phyloP scores from a whole-genome alignment of 1,284 basidiomycete genomes.

The Amylostereum chailletii region DNA sequence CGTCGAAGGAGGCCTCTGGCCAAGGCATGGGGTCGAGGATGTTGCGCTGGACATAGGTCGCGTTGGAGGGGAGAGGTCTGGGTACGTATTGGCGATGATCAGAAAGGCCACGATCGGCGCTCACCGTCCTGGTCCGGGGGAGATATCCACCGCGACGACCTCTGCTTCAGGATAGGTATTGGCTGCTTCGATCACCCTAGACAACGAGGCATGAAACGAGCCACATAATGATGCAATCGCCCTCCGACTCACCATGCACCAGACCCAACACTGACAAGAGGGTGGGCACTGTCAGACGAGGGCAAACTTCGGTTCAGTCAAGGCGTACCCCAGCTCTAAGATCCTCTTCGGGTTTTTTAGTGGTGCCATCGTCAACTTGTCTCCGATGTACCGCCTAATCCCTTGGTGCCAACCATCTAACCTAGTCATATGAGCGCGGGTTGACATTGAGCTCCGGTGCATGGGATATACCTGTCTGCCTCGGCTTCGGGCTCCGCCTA shows the following conservation, averaged over 20 bases:
- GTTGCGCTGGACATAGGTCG: constrained; percentile 13
- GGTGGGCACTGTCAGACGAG: not conserved
- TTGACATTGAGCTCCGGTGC: not conserved
- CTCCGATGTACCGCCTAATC: constrained; percentile 6
- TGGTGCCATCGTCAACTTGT: constrained; percentile 6
- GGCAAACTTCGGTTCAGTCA: no score
- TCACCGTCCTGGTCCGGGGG: constrained; percentile 12
- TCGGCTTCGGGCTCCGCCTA: not conserved
- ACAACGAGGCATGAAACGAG: not conserved
- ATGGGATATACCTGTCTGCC: not conserved
- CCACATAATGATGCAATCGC: not conserved
- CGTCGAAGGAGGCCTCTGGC: constrained; percentile 14
- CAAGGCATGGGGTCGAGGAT: constrained; percentile 10
- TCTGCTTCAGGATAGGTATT: constrained; percentile 15
- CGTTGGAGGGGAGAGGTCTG: constrained; percentile 11
- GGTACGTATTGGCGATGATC: not conserved
- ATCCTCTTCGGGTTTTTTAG: constrained; percentile 9
- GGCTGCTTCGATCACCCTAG: constrained; percentile 17
- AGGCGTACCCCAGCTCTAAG: constrained; percentile 10
- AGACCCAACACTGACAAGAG: constrained; percentile 3
- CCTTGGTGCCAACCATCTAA: constrained; percentile 8
- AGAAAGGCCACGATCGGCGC: not conserved
- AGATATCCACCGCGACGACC: constrained; percentile 15
- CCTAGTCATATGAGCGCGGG: not conserved
- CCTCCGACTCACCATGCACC: constrained; percentile 3